Percentiles rank a stretch among this genome's conserved stretches.
Evolutionary conservation across 306 rosid species (phyloP).

Genomic region (Gleditsia sinensis): DNA sequence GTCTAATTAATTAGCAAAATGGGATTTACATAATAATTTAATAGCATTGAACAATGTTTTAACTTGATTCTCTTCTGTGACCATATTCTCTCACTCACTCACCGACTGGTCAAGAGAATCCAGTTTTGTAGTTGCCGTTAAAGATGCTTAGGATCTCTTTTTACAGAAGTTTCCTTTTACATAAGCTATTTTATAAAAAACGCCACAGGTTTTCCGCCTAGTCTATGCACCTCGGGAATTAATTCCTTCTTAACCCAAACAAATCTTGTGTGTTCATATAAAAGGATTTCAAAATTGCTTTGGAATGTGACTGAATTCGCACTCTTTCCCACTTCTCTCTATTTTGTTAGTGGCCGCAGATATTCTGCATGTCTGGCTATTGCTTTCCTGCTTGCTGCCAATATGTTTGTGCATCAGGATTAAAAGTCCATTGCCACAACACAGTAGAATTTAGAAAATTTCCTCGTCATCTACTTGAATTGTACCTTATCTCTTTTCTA

Average conservation of each 20-base stretch:
- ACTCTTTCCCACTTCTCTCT: not conserved
- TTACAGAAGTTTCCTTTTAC: not conserved
- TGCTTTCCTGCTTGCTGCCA: constrained; percentile 27
- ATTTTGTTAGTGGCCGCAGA: not conserved
- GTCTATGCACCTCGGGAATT: constrained; percentile 10
- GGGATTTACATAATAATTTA: not conserved
- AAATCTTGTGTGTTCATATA: not conserved
- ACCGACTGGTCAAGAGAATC: not conserved
- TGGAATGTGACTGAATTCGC: constrained; percentile 12
- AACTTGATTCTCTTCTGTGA: constrained; percentile 3
- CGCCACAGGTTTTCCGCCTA: not conserved
- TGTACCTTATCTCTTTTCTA: no score
- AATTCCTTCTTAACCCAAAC: constrained; percentile 24
- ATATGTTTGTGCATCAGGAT: constrained; percentile 27
- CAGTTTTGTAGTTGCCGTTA: no score
- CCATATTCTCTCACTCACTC: not conserved
- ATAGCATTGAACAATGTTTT: not conserved
- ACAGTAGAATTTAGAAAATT: no score
- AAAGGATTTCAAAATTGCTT: constrained; percentile 17
- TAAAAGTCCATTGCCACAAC: not conserved
- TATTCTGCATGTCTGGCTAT: constrained; percentile 34
- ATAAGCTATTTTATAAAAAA: not conserved
- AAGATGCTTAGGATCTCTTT: not conserved
- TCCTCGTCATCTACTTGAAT: no score
- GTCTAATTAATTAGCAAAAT: not conserved